phyloP scores from a whole-genome alignment of 2,329 filamentous ascomycete genomes.

The Fusarium buxicola region DNA sequence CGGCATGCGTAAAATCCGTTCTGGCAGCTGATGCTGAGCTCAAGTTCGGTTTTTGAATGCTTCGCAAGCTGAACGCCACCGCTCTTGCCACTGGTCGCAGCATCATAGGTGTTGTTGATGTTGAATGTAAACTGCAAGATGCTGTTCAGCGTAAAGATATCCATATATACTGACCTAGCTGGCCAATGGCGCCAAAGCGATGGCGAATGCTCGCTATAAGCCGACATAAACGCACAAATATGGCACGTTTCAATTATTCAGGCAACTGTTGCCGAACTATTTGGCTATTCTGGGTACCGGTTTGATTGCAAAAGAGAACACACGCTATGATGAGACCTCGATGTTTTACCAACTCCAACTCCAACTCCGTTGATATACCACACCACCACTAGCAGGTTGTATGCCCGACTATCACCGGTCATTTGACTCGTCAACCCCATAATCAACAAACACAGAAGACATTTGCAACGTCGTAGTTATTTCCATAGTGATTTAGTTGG shows the following conservation, averaged over 20 bases:
- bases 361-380: background rate
- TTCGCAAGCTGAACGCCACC: background rate
- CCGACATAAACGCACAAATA: background rate
- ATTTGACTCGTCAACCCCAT: background rate
- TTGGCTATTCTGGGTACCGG: background rate
- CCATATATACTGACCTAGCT: conserved; percentile 13
- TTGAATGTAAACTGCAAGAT: conserved; percentile 6
- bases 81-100: conserved; percentile 19
- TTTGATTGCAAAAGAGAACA: background rate
- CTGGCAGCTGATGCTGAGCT: conserved; percentile 49
- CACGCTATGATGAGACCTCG: background rate
- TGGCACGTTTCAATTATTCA: background rate
- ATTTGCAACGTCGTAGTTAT: conserved; percentile 25
- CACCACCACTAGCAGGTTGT: background rate
- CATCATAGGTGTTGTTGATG: conserved; percentile 26
- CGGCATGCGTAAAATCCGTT: conserved; percentile 61
- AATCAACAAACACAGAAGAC: conserved; percentile 2
- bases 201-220: background rate
- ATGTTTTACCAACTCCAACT: background rate
- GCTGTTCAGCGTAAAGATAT: conserved; percentile 13
- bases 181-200: conserved; percentile 11
- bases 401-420: background rate
- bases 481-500: conserved; percentile 8
- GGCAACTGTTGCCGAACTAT: background rate
- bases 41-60: conserved; percentile 46